Percentiles rank a stretch among this genome's conserved stretches.
Conservation (phyloP, 2,329 filamentous ascomycete genomes). For the Aspergillus terreus region DNA sequence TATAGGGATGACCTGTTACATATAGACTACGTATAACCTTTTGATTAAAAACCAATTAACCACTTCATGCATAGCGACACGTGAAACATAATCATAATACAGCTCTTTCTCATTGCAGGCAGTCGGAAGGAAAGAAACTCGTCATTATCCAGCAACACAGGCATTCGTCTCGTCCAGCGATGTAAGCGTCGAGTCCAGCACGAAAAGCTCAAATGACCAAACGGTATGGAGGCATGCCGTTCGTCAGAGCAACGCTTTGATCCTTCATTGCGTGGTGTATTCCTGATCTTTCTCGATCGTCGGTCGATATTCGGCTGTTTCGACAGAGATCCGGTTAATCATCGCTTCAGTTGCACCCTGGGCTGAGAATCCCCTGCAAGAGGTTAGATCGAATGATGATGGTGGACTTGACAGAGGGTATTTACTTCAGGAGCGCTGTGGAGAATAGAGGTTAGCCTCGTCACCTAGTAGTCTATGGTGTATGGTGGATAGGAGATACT, state of each 20-base stretch:
- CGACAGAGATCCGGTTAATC: conserved; percentile 63
- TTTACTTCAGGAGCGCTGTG: conserved; percentile 43
- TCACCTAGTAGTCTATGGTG: neutral
- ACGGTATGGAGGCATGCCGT: neutral
- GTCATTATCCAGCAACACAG: neutral
- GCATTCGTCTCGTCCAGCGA: neutral
- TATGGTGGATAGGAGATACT: conserved; percentile 27
- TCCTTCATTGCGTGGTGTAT: conserved; percentile 46
- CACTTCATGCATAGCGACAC: too few relatives aligned
- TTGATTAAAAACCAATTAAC: too few relatives aligned
- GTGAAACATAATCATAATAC: too few relatives aligned
- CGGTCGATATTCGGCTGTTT: conserved; percentile 59
- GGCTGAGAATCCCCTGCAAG: conserved; percentile 69
- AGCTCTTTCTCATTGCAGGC: too few relatives aligned
- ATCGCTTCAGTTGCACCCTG: conserved; percentile 63
- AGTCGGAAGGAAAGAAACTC: neutral
- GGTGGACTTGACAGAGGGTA: neutral
- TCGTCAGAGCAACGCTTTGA: neutral
- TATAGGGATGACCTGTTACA: too few relatives aligned
- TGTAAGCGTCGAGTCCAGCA: conserved; percentile 5
- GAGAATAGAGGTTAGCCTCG: conserved; percentile 11
- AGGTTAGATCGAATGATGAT: conserved; percentile 3
- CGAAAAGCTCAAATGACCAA: neutral
- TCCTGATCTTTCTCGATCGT: conserved; percentile 74
- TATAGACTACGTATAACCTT: too few relatives aligned